Evolutionary conservation across 177 flowering plant genomes (phyloP).

Genomic region (Vitis hybrid): DNA sequence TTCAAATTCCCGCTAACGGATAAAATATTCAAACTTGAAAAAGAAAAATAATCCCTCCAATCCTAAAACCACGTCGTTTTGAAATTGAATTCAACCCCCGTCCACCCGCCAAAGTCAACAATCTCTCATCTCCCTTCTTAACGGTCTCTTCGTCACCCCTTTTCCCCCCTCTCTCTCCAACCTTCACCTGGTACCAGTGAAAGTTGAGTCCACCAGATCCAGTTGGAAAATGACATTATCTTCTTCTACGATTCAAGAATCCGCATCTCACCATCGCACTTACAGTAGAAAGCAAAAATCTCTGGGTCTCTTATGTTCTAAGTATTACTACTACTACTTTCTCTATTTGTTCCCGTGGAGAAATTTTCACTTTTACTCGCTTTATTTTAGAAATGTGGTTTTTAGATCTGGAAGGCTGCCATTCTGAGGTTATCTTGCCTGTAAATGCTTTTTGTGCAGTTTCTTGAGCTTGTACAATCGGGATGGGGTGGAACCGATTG

Average conservation of each 20-base stretch:
- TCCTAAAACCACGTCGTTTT: neutral
- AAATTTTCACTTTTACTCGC: neutral
- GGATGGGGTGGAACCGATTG: conserved; percentile 61
- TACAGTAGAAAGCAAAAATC: conserved; percentile 92
- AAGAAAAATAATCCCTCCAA: neutral
- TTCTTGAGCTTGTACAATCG: conserved; percentile 75
- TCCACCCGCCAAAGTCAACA: conserved; percentile 10
- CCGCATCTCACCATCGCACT: conserved; percentile 32
- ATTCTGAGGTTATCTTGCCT: neutral
- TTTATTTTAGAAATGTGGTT: conserved; percentile 1
- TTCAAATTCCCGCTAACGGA: conserved; percentile 21
- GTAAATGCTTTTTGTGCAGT: conserved; percentile 35
- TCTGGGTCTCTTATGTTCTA: conserved; percentile 82
- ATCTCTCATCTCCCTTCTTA: conserved; percentile 6
- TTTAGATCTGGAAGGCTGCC: too few relatives aligned
- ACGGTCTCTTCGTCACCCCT: conserved; percentile 10
- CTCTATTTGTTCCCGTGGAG: neutral
- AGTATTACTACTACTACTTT: conserved; percentile 34
- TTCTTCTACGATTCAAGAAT: conserved; percentile 15
- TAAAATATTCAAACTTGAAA: conserved; percentile 5
- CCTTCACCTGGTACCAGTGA: neutral
- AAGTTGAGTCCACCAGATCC: conserved; percentile 6
- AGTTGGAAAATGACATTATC: conserved; percentile 17
- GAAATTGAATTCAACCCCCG: neutral
- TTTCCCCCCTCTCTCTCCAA: neutral